Evolutionary conservation across 1,284 basidiomycete genomes (phyloP).

Genomic region (Singerocomus rubriflavus): DNA sequence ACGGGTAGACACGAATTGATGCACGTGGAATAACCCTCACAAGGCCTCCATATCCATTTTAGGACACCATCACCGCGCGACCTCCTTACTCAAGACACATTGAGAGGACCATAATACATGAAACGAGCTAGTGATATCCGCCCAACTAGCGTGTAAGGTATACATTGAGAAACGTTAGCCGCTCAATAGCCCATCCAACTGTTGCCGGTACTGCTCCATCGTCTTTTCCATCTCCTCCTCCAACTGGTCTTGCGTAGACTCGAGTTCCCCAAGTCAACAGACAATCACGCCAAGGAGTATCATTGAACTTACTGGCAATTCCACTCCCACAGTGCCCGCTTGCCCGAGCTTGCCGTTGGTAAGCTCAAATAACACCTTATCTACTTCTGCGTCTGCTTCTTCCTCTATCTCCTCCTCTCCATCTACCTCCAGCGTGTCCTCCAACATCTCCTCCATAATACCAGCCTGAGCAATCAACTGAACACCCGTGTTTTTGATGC

Average conservation of each 20-base stretch:
- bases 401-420: constrained; percentile 96
- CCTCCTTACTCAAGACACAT: too few relatives aligned
- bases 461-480: constrained; percentile 60
- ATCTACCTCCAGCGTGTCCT: constrained; percentile 81
- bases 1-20: constrained; percentile 25
- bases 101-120: constrained; percentile 14
- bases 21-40: constrained; percentile 19
- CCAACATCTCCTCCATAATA: constrained; percentile 92
- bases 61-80: constrained; percentile 3
- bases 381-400: constrained; percentile 96
- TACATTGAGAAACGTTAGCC: constrained; percentile 38
- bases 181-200: constrained; percentile 82
- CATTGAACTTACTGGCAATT: constrained; percentile 68
- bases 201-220: constrained; percentile 84
- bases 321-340: constrained; percentile 69
- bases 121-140: not conserved
- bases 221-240: constrained; percentile 80
- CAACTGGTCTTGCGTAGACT: constrained; percentile 56
- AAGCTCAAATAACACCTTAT: constrained; percentile 93
- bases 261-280: constrained; percentile 11
- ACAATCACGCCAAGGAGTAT: constrained; percentile 1
- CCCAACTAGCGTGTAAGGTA: constrained; percentile 17
- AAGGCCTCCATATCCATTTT: constrained; percentile 6
- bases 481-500: constrained; percentile 2
- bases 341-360: constrained; percentile 95